Evolutionary conservation across 257 asterid genomes (phyloP), one percentile per base, ranked within the genome.

Genomic region (Penstemon eatonii): DNA sequence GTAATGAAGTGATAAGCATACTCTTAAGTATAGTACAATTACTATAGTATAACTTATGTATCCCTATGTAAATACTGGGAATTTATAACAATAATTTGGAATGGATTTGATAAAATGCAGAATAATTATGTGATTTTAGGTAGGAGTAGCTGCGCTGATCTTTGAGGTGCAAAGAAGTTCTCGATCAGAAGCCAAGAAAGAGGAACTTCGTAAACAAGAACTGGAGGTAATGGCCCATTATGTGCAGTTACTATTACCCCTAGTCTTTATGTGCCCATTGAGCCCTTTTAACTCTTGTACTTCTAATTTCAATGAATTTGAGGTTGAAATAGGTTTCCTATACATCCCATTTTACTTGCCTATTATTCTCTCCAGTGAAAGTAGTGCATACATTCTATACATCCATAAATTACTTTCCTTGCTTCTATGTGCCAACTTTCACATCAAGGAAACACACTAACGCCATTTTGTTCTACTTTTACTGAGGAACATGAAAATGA

Each of bases 161-260:
- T 89, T 93, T 82, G 99, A 93, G 89, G 87, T 82, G 82, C 99
- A 93, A 77, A 86, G 99, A 84, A 89, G 71, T 78, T 54, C 96
- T 71, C 83, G 97, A 56, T 86, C 97, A 72, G 97, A 93, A 83
- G 99, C 96, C 49, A 90, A 76, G 76, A 90, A 93, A 82, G 97
- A 93, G 85, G 99, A 87, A 75, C 58, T 79, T 46, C 96, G 96
- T 64, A 87, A 58, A 75, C 81, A 82, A 66, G 96, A 93, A 75
- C 56, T 89, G 77, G 96, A 87, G 96, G 96, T 86, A 83, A 58
- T 67, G 18, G 56, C 42, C 41, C 7, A 10, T 45, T 25, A 50
- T 25, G 47, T 38, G 15, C 6, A 15, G 33, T 46, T 70, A 4
- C 41, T 55, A 42, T 46, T 37, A n/a, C 8, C 13, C 37, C 13